phyloP scores from a whole-genome alignment of 345 rosid species.

The Dipteronia sinensis region DNA sequence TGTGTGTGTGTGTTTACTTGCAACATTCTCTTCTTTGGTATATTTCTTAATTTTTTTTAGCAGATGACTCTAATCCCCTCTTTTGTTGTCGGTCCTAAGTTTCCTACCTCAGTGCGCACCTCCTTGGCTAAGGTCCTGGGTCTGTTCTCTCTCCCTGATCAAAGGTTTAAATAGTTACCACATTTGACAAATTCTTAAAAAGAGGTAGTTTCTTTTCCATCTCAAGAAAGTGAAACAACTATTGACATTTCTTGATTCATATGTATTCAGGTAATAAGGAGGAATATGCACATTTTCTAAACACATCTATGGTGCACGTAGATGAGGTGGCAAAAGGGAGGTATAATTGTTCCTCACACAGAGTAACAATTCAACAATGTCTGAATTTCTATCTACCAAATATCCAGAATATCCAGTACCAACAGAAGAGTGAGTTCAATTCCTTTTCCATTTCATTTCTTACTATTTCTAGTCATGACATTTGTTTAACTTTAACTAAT shows the following conservation, averaged over 20 bases:
- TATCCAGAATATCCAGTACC: slow-evolving; percentile 35
- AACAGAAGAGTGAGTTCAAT: slow-evolving; percentile 24
- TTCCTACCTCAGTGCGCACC: slow-evolving; percentile 24
- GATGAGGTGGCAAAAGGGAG: slow-evolving; percentile 52
- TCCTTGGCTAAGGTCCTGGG: slow-evolving; percentile 31
- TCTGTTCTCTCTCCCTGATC: neutral
- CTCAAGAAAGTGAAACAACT: neutral
- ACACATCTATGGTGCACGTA: slow-evolving; percentile 28
- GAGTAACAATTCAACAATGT: slow-evolving; percentile 26
- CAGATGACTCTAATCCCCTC: slow-evolving; percentile 38
- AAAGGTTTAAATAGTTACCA: no score
- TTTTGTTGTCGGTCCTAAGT: slow-evolving; percentile 31
- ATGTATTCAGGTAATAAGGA: slow-evolving; percentile 1
- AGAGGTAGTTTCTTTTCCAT: no score
- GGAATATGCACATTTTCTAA: neutral
- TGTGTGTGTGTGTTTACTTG: no score
- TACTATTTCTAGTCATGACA: no score
- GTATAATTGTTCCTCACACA: slow-evolving; percentile 39
- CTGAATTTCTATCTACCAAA: slow-evolving; percentile 30
- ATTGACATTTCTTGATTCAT: slow-evolving; percentile 4
- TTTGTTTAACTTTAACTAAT: no score
- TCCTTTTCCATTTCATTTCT: neutral
- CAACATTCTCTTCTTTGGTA: no score
- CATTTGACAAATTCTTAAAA: no score
- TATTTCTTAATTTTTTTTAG: no score